phyloP scores from a whole-genome alignment of 345 rosid species.

The Citrus reticulata region DNA sequence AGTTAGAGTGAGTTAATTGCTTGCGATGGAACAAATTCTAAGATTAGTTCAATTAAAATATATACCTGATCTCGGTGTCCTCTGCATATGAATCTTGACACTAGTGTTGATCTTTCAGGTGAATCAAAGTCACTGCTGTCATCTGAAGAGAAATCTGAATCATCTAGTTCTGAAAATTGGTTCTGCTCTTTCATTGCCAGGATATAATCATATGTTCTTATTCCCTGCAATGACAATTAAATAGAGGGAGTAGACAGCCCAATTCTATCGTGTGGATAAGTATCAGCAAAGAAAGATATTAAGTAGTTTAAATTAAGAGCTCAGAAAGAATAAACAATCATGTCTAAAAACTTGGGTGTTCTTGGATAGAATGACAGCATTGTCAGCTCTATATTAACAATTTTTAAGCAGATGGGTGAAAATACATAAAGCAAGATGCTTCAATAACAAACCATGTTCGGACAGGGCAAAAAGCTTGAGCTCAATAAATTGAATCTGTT shows the following conservation, averaged over 20 bases:
- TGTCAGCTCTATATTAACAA: no score
- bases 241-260: background rate
- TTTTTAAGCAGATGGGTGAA: background rate
- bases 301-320: background rate
- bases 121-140: constrained; percentile 75
- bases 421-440: background rate
- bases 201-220: constrained; percentile 93
- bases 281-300: background rate
- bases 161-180: constrained; percentile 59
- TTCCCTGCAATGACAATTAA: constrained; percentile 49
- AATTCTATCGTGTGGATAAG: background rate
- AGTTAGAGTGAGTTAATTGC: background rate
- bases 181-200: constrained; percentile 92
- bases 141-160: constrained; percentile 75
- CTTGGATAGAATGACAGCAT: background rate
- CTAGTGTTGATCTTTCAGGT: constrained; percentile 57
- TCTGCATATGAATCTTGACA: constrained; percentile 64
- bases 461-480: background rate
- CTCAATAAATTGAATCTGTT: background rate
- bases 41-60: background rate
- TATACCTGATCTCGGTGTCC: constrained; percentile 57
- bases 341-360: background rate
- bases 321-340: background rate
- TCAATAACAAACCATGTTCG: background rate
- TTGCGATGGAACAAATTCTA: background rate